phyloP scores from a whole-genome alignment of 208 protist species.

The Leishmania guyanensis region DNA sequence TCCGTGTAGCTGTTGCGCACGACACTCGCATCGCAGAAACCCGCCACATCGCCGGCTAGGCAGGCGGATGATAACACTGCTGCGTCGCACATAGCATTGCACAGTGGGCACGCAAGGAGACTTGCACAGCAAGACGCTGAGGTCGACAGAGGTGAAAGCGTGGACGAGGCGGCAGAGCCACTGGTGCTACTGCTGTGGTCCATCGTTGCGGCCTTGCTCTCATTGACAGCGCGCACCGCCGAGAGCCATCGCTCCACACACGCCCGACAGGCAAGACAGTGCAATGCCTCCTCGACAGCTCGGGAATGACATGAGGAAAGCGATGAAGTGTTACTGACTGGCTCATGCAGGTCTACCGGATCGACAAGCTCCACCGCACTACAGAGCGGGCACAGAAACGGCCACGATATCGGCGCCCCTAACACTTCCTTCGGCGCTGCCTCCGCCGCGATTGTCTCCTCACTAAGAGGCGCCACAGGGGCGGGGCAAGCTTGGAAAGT shows the following conservation, averaged over 20 bases:
- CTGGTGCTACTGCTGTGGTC: not conserved
- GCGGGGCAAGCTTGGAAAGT: not conserved
- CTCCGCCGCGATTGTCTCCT: slow-evolving; percentile 2
- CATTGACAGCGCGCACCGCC: slow-evolving; percentile 1
- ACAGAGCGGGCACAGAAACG: slow-evolving; percentile 46
- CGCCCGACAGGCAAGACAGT: slow-evolving; percentile 42
- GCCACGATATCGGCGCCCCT: slow-evolving; percentile 3
- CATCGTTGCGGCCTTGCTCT: not conserved
- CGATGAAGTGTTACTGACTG: not conserved
- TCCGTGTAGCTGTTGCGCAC: slow-evolving; percentile 25
- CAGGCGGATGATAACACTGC: not conserved
- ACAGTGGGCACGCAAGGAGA: slow-evolving; percentile 19
- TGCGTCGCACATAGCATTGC: not conserved
- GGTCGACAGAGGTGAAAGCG: not conserved
- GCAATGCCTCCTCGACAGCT: not conserved
- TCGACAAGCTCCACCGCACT: slow-evolving; percentile 29
- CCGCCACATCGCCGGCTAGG: not conserved
- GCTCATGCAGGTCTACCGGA: slow-evolving; percentile 47
- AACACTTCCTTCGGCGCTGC: not conserved
- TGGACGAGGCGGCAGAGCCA: not conserved
- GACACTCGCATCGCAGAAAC: not conserved
- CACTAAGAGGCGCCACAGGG: not conserved
- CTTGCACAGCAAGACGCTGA: not conserved
- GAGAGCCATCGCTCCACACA: slow-evolving; percentile 36
- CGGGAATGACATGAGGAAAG: not conserved